Percentiles rank a stretch among this genome's conserved stretches.
These are phyloP conservation scores for Aspergillus sp. DNA, from an alignment of 2,329 filamentous ascomycete genomes.

Conservation along the genomic window DNA sequence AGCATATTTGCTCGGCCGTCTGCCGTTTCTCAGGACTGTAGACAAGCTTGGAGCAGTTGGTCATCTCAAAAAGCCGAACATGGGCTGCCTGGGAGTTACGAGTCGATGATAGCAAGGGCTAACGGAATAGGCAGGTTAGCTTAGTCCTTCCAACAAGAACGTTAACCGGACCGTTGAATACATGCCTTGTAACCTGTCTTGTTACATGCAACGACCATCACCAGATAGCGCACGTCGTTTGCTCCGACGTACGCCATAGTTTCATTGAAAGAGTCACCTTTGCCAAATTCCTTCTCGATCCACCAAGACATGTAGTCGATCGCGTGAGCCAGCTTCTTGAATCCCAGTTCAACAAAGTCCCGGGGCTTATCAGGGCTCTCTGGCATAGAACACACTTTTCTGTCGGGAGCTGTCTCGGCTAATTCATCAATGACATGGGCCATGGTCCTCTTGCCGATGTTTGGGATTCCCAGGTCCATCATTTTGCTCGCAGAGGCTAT, in stretches of 20 bases:
- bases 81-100: constrained; percentile 14
- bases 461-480: no score
- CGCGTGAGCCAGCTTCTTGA: constrained; percentile 13
- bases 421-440: constrained; percentile 5
- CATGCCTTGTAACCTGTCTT: constrained; percentile 14
- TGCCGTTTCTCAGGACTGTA: constrained; percentile 20
- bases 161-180: background rate
- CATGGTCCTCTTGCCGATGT: constrained; percentile 4
- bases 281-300: constrained; percentile 16
- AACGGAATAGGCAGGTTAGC: background rate
- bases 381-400: constrained; percentile 4
- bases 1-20: constrained; percentile 12
- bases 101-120: constrained; percentile 11
- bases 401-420: constrained; percentile 2
- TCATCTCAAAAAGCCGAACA: constrained; percentile 9
- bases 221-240: constrained; percentile 16
- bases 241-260: constrained; percentile 14
- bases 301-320: constrained; percentile 16
- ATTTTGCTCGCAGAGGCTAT: no score
- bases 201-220: constrained; percentile 13
- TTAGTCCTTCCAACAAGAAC: background rate
- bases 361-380: constrained; percentile 5
- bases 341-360: constrained; percentile 5
- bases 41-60: constrained; percentile 12
- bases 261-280: constrained; percentile 4